Evolutionary conservation across 768 basidiomycete genomes (phyloP).

Genomic region (Trametes cinnabarina): DNA sequence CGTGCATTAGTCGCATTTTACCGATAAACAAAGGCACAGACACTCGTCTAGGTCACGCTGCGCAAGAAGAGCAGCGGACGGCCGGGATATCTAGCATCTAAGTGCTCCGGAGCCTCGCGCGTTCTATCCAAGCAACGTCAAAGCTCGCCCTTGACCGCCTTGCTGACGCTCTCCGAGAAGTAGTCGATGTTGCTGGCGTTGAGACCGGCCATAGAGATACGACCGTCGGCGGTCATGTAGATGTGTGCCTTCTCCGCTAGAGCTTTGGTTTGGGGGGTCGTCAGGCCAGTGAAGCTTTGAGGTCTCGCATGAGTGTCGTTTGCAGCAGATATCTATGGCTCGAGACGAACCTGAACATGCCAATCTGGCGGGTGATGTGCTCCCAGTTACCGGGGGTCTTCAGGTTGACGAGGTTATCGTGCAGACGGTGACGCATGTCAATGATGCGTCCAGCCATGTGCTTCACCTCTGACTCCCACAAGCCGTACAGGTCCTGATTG

Average conservation of each 20-base stretch:
- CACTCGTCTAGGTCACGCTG: slow-evolving; percentile 4
- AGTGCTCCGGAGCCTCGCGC: neutral
- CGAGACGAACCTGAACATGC: slow-evolving; percentile 88
- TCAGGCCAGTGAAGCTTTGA: slow-evolving; percentile 77
- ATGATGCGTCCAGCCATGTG: slow-evolving; percentile 96
- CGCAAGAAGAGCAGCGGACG: neutral
- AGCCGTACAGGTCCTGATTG: slow-evolving; percentile 66
- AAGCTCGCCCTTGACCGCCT: slow-evolving; percentile 74
- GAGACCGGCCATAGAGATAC: slow-evolving; percentile 92
- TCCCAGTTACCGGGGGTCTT: slow-evolving; percentile 94
- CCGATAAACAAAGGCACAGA: slow-evolving; percentile 5
- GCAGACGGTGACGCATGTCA: slow-evolving; percentile 84
- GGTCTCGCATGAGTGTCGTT: too few species aligned
- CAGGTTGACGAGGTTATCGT: slow-evolving; percentile 70
- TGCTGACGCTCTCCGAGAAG: slow-evolving; percentile 84
- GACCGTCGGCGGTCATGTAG: slow-evolving; percentile 92
- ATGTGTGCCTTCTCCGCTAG: slow-evolving; percentile 87
- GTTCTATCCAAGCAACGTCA: slow-evolving; percentile 30
- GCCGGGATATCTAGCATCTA: slow-evolving; percentile 3
- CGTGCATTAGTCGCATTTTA: slow-evolving; percentile 15
- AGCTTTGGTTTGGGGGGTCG: slow-evolving; percentile 71
- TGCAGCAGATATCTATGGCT: too few species aligned
- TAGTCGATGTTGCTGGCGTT: slow-evolving; percentile 83
- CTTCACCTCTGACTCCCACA: slow-evolving; percentile 93
- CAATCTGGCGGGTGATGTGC: slow-evolving; percentile 93